Percentiles rank a stretch among this genome's conserved stretches.
phyloP scores from a whole-genome alignment of 331 rosid genomes.

The Stylosanthes scabra region DNA sequence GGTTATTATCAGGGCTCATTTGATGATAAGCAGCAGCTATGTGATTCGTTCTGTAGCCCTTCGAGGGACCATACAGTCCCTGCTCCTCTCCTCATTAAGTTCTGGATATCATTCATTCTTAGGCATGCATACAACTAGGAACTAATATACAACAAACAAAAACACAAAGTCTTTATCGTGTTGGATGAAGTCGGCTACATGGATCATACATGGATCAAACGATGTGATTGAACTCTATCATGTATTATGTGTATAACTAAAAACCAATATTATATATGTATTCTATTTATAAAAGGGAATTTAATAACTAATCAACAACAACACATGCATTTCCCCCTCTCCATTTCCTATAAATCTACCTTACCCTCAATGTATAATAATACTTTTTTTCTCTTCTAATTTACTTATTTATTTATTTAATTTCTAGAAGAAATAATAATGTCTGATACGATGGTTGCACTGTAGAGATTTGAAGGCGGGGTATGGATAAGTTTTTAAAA shows the following conservation, averaged over 20 bases:
- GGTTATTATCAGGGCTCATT: constrained; percentile 35
- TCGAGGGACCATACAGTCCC: constrained; percentile 35
- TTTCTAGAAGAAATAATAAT: neutral
- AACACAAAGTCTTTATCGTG: no score
- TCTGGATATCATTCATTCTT: neutral
- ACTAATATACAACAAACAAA: no score
- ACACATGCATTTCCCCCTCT: constrained; percentile 28
- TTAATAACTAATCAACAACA: neutral
- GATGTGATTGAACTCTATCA: no score
- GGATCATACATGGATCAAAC: no score
- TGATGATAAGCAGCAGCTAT: neutral
- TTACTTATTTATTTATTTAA: neutral
- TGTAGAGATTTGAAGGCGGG: constrained; percentile 27
- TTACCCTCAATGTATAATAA: neutral
- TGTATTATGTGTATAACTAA: no score
- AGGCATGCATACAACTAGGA: neutral
- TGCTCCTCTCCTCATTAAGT: neutral
- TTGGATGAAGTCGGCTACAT: no score
- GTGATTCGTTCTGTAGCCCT: neutral
- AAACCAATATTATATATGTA: no score
- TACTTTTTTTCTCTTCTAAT: neutral
- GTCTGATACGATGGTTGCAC: constrained; percentile 35
- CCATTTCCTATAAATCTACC: neutral
- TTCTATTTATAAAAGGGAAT: no score
- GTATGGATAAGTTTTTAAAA: constrained; percentile 28